Percentiles rank a stretch among this genome's conserved stretches.
phyloP scores from a whole-genome alignment of 495 filamentous ascomycete genomes.

The Astrothelium macrocarpum region DNA sequence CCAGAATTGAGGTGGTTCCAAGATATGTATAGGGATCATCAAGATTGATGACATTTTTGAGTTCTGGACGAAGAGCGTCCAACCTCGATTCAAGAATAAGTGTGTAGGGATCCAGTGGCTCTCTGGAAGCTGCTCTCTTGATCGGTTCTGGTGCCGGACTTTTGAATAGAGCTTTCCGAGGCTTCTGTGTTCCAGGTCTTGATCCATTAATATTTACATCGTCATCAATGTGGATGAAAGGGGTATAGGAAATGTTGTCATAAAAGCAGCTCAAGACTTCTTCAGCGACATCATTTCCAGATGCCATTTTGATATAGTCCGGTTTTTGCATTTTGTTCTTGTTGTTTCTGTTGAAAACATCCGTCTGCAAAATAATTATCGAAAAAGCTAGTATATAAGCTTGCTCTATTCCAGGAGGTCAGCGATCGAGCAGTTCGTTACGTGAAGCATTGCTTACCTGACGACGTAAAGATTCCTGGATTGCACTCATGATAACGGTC shows the following conservation, averaged over 20 bases:
- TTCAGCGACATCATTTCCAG: slow-evolving; percentile 73
- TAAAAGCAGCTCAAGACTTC: slow-evolving; percentile 95
- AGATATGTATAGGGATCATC: slow-evolving; percentile 88
- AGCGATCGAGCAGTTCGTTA: neutral
- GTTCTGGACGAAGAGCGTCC: slow-evolving; percentile 66
- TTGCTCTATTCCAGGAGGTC: slow-evolving; percentile 48
- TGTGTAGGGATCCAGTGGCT: slow-evolving; percentile 90
- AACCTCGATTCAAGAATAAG: slow-evolving; percentile 83
- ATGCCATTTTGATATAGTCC: slow-evolving; percentile 91
- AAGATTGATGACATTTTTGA: slow-evolving; percentile 84
- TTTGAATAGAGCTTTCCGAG: slow-evolving; percentile 58
- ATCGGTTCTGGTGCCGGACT: slow-evolving; percentile 56
- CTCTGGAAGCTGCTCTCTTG: slow-evolving; percentile 54
- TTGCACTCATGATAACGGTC: slow-evolving; percentile 98
- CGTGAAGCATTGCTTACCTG: slow-evolving; percentile 39
- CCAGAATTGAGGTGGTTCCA: slow-evolving; percentile 61
- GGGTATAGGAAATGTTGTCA: slow-evolving; percentile 95
- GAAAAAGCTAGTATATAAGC: slow-evolving; percentile 98
- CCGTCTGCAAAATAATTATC: slow-evolving; percentile 89
- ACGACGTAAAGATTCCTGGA: slow-evolving; percentile 80
- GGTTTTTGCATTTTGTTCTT: slow-evolving; percentile 97
- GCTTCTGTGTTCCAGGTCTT: slow-evolving; percentile 57
- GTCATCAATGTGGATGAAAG: slow-evolving; percentile 94
- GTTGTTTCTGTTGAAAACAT: slow-evolving; percentile 99
- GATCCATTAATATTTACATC: slow-evolving; percentile 73